Base-by-base conservation (phyloP, 2,329 filamentous ascomycete genomes). In the Aspergillus tubingensis region DNA sequence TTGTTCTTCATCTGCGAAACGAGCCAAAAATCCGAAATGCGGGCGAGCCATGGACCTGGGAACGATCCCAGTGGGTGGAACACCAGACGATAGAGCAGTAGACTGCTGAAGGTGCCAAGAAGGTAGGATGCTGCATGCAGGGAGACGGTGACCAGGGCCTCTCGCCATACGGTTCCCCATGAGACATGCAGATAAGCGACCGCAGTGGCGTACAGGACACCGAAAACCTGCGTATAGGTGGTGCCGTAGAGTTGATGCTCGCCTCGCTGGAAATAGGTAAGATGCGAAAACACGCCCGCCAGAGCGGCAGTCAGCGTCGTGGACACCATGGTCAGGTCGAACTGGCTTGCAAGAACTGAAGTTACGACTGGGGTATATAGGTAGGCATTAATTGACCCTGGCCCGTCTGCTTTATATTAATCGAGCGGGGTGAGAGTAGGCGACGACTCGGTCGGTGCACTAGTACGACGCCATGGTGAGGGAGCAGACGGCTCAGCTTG, bases 21-120 rank as follows among this genome's bases (percentile, higher is more conserved):
- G 8, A 56, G 19, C 25, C 39, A 77, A 19, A 78, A 57, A 13
- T 59, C 69, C 1, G 71, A 68, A 10, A 79, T 15, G 19, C 74
- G 70, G 7, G 74, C 73, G 27, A 56, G 58, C 38, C 68, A 68
- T 3, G 77, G 77, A 13, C 68, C 68, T 2, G 59, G 59, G 41
- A 60, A 58, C 1, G 27, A n/a, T 19, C 23, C 36, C 3, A 64
- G 55, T 62, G 27, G 73, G 55, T 62, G 57, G n/a, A 61, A 23
- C 23, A 61, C 32, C 13, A 58, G n/a, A 8, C 61, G 58, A 44
- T 63, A 61, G 8, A 63, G 23, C 39, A 63, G 17, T 3, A 66
- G 44, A 21, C 55, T 62, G 27, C 27, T n/a, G 15, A 58, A 64
- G 8, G 58, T 6, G 1, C 62, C 57, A 11, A 27, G 4, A 3